A percentile compares a stretch with the other conserved stretches of the same genome.
Conservation (phyloP, 2,329 filamentous ascomycete species). For the Rutstroemia sp. region DNA sequence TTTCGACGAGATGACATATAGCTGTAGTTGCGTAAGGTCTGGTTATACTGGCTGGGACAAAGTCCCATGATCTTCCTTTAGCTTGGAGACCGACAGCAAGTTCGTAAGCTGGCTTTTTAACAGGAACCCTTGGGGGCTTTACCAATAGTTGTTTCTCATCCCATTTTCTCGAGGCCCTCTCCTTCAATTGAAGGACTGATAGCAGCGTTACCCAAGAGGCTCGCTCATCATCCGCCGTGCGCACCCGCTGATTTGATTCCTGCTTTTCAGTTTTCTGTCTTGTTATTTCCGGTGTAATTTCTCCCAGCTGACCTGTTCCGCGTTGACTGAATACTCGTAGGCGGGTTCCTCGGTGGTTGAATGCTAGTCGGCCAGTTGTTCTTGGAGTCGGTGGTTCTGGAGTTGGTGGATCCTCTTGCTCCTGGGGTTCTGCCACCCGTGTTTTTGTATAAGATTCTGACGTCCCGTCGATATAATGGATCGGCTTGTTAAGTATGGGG, state of each 20-base stretch:
- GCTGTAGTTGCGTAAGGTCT: conserved; percentile 31
- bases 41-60: conserved; percentile 31
- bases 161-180: conserved; percentile 41
- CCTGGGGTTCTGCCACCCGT: conserved; percentile 9
- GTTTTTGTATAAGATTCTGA: conserved; percentile 21
- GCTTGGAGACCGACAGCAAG: conserved; percentile 26
- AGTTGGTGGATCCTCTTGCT: neutral
- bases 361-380: too few relatives aligned
- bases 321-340: too few relatives aligned
- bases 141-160: conserved; percentile 6
- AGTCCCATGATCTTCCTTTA: conserved; percentile 33
- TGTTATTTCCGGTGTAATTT: neutral
- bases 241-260: conserved; percentile 29
- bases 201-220: conserved; percentile 47
- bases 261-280: conserved; percentile 3
- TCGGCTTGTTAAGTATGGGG: conserved; percentile 18
- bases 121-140: conserved; percentile 4
- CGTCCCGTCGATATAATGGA: conserved; percentile 24
- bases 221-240: conserved; percentile 50
- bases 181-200: conserved; percentile 43
- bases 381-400: too few relatives aligned
- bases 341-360: too few relatives aligned
- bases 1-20: conserved; percentile 30
- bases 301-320: neutral
- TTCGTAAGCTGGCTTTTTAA: conserved; percentile 14